These are phyloP conservation scores for Eleusine indica DNA, from an alignment of 176 grass and related monocot genomes.

Conservation along the genomic window DNA sequence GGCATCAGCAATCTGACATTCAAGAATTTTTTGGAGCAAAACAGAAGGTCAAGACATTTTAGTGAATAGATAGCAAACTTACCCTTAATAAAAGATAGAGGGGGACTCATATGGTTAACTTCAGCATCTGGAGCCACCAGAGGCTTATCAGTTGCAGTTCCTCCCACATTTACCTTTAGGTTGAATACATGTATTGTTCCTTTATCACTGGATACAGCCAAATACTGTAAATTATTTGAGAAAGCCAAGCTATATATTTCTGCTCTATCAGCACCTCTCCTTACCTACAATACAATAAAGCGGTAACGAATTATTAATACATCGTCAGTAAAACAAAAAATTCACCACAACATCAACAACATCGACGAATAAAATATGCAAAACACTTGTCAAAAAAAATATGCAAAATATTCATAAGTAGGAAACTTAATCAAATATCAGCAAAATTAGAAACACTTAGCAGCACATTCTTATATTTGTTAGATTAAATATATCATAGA, in stretches of 20 bases:
- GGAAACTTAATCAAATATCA: background rate
- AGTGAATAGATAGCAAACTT: slow-evolving; percentile 30
- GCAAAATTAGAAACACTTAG: background rate
- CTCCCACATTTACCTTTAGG: slow-evolving; percentile 86
- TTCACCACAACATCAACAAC: background rate
- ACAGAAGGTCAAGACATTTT: background rate
- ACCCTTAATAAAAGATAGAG: slow-evolving; percentile 98
- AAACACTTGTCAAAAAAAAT: background rate
- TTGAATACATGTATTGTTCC: slow-evolving; percentile 98
- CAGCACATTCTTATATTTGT: background rate
- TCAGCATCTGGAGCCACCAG: slow-evolving; percentile 69
- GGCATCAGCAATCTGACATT: background rate
- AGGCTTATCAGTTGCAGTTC: slow-evolving; percentile 74
- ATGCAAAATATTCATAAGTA: background rate
- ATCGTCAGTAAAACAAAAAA: background rate
- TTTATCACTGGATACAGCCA: slow-evolving; percentile 96
- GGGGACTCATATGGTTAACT: slow-evolving; percentile 56
- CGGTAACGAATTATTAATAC: background rate
- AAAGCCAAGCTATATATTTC: slow-evolving; percentile 99
- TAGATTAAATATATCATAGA: background rate
- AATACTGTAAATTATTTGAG: slow-evolving; percentile 87
- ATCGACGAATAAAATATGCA: background rate
- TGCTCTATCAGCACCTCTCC: slow-evolving; percentile 97
- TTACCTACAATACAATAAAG: slow-evolving; percentile 58
- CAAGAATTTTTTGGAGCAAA: background rate